phyloP scores from a whole-genome alignment of 192 early-diverging fungal genomes.

The Coemansia guatemalensis region DNA sequence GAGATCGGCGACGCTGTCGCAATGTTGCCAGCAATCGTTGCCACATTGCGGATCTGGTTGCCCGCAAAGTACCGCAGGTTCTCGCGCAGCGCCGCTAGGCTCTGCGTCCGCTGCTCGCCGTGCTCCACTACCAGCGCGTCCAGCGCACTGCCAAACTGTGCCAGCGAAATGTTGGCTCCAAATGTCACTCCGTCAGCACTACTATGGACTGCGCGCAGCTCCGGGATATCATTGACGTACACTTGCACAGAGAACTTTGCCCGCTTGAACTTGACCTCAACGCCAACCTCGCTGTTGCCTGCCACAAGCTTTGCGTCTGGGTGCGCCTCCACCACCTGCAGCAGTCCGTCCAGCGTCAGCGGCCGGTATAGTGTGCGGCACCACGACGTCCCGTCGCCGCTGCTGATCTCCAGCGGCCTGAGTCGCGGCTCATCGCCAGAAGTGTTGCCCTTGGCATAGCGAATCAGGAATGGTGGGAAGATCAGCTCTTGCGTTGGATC shows the following conservation, averaged over 20 bases:
- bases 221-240: slow-evolving; percentile 66
- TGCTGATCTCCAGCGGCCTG: slow-evolving; percentile 24
- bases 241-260: slow-evolving; percentile 63
- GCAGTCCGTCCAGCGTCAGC: slow-evolving; percentile 54
- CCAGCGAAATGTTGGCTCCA: slow-evolving; percentile 69
- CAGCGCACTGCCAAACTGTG: slow-evolving; percentile 53
- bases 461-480: slow-evolving; percentile 66
- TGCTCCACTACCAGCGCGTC: slow-evolving; percentile 14
- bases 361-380: slow-evolving; percentile 56
- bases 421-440: slow-evolving; percentile 14
- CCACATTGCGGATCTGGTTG: slow-evolving; percentile 83
- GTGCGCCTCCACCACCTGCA: slow-evolving; percentile 54
- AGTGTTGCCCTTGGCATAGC: slow-evolving; percentile 47
- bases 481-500: slow-evolving; percentile 65
- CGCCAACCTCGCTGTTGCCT: slow-evolving; percentile 82
- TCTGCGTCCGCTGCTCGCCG: slow-evolving; percentile 49
- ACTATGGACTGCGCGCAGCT: slow-evolving; percentile 59
- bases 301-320: slow-evolving; percentile 75
- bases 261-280: slow-evolving; percentile 77
- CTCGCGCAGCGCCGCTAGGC: slow-evolving; percentile 65
- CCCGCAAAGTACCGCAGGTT: slow-evolving; percentile 82
- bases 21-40: slow-evolving; percentile 83
- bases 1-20: slow-evolving; percentile 87
- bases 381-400: slow-evolving; percentile 8
- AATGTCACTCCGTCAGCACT: slow-evolving; percentile 46